Evolutionary conservation across 306 rosid species (phyloP).

Genomic region (Rubus idaeus): DNA sequence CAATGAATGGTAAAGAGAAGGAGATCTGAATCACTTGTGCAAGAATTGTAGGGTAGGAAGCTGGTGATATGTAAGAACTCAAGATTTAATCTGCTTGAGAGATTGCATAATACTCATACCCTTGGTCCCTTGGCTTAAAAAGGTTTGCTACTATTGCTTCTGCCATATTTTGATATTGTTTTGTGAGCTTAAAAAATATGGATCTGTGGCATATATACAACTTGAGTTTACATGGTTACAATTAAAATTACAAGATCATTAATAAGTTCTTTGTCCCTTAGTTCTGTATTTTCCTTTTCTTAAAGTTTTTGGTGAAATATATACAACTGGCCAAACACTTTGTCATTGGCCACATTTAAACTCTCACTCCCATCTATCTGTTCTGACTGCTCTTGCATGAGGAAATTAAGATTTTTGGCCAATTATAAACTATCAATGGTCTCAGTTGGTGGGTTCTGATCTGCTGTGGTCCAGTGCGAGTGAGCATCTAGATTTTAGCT

Average conservation of each 20-base stretch:
- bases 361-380: constrained; percentile 7
- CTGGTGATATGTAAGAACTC: background rate
- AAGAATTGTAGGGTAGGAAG: background rate
- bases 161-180: background rate
- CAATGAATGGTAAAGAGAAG: background rate
- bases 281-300: background rate
- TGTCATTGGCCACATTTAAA: background rate
- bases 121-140: background rate
- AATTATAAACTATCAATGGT: background rate
- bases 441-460: background rate
- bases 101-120: background rate
- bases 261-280: background rate
- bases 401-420: constrained; percentile 6
- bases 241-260: background rate
- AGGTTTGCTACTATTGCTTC: background rate
- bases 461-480: background rate
- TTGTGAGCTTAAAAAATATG: background rate
- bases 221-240: background rate
- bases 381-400: background rate
- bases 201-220: background rate
- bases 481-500: constrained; percentile 6
- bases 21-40: background rate
- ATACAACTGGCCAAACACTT: background rate
- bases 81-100: background rate
- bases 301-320: background rate